Evolutionary conservation across 768 basidiomycete species (phyloP).

Genomic region (Guyanaporus albipodus): DNA sequence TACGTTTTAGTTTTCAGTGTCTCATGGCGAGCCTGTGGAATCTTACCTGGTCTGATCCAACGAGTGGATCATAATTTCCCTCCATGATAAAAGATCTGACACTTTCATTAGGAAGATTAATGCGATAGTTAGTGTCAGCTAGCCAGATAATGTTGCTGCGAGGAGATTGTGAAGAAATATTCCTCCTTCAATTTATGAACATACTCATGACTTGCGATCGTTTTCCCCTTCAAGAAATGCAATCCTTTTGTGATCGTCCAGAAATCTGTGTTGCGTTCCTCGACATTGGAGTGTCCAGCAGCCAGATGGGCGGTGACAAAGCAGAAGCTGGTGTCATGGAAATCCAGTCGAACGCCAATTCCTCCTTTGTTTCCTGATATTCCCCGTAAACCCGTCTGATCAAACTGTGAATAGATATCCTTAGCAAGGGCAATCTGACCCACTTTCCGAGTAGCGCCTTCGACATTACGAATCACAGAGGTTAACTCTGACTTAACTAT

Average conservation of each 20-base stretch:
- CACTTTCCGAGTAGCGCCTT: constrained; percentile 89
- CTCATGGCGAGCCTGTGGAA: not conserved
- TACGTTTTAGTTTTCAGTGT: not conserved
- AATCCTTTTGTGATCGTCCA: constrained; percentile 79
- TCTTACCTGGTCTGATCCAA: constrained; percentile 82
- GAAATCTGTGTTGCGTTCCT: constrained; percentile 91
- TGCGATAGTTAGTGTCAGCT: constrained; percentile 94
- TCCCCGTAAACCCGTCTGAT: constrained; percentile 80
- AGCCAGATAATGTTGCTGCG: constrained; percentile 88
- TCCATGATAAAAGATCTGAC: constrained; percentile 63
- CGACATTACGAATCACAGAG: constrained; percentile 83
- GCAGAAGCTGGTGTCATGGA: constrained; percentile 88
- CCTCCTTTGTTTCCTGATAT: constrained; percentile 99
- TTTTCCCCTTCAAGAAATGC: constrained; percentile 87
- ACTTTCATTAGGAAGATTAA: constrained; percentile 78
- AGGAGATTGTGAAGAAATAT: constrained; percentile 3
- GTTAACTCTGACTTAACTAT: constrained; percentile 77
- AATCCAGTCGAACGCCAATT: constrained; percentile 88
- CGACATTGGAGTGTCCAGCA: constrained; percentile 88
- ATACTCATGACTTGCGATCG: constrained; percentile 87
- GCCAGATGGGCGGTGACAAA: constrained; percentile 95
- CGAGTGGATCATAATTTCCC: constrained; percentile 67
- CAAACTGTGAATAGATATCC: constrained; percentile 1
- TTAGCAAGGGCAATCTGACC: not conserved
- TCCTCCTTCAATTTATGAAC: constrained; percentile 23